phyloP scores from a whole-genome alignment of 192 early-diverging fungal genomes.

The Umbelopsis sp. region DNA sequence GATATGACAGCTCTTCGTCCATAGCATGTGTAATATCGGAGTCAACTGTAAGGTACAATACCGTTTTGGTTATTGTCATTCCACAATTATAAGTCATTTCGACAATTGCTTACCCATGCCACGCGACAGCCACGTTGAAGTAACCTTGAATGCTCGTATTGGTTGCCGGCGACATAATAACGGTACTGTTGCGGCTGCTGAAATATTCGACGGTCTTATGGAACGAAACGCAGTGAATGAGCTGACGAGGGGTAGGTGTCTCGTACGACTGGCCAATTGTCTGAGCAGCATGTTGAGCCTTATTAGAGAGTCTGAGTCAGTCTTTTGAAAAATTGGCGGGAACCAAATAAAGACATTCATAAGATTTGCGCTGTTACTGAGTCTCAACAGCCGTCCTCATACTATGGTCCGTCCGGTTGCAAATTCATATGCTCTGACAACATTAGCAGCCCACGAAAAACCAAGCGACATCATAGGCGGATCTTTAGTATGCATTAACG shows the following conservation, averaged over 20 bases:
- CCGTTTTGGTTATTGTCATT: neutral
- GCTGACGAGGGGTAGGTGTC: too few species aligned
- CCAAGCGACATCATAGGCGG: neutral
- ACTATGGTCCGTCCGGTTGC: neutral
- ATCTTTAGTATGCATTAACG: neutral
- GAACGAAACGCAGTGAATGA: too few species aligned
- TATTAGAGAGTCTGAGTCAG: too few species aligned
- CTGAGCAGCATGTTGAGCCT: too few species aligned
- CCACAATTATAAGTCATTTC: neutral
- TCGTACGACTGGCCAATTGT: too few species aligned
- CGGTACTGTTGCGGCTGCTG: too few species aligned
- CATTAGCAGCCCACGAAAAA: neutral
- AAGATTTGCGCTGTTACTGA: neutral
- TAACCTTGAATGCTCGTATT: too few species aligned
- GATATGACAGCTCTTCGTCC: constrained; percentile 11
- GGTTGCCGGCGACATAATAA: too few species aligned
- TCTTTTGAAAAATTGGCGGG: too few species aligned
- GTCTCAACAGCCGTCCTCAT: neutral
- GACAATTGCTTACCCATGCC: too few species aligned
- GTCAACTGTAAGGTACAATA: neutral
- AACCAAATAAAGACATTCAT: constrained; percentile 1
- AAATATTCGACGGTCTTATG: too few species aligned
- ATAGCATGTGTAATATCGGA: constrained; percentile 7
- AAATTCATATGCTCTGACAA: neutral
- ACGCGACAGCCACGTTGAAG: too few species aligned